Evolutionary conservation across 345 rosid genomes (phyloP).

Genomic region (Ceriops tagal): DNA sequence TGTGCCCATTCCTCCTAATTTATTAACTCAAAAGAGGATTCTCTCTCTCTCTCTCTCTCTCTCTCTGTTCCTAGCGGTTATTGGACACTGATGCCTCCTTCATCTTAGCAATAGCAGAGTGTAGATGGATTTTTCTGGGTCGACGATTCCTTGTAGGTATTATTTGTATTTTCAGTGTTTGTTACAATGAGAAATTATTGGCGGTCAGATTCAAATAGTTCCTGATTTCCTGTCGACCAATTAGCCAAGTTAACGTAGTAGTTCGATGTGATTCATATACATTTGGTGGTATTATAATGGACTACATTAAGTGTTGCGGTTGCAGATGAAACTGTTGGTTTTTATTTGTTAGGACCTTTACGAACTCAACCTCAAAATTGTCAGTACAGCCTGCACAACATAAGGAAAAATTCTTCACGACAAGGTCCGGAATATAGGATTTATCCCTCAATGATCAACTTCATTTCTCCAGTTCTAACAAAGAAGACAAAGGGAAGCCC

Average conservation of each 20-base stretch:
- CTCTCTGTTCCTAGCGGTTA: not conserved
- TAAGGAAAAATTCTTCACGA: too few species aligned
- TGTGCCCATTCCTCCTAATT: slow-evolving; percentile 9
- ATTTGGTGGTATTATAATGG: too few species aligned
- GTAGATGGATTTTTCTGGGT: not conserved
- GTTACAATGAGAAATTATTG: not conserved
- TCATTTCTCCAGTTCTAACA: slow-evolving; percentile 41
- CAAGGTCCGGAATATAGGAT: not conserved
- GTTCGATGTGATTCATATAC: not conserved
- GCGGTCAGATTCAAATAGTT: slow-evolving; percentile 5
- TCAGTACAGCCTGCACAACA: too few species aligned
- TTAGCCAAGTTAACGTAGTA: not conserved
- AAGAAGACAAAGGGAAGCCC: slow-evolving; percentile 64
- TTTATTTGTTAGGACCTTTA: too few species aligned
- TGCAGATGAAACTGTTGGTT: too few species aligned
- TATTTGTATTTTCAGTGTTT: not conserved
- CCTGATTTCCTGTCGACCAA: not conserved
- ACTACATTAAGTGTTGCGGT: too few species aligned
- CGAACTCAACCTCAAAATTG: too few species aligned
- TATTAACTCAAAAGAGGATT: not conserved
- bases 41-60: not conserved
- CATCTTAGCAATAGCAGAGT: not conserved
- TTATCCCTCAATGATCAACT: slow-evolving; percentile 24
- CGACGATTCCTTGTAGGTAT: not conserved
- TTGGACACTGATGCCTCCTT: not conserved